Base-by-base conservation (phyloP, 169 alveolate species). In the Theileria parva region DNA sequence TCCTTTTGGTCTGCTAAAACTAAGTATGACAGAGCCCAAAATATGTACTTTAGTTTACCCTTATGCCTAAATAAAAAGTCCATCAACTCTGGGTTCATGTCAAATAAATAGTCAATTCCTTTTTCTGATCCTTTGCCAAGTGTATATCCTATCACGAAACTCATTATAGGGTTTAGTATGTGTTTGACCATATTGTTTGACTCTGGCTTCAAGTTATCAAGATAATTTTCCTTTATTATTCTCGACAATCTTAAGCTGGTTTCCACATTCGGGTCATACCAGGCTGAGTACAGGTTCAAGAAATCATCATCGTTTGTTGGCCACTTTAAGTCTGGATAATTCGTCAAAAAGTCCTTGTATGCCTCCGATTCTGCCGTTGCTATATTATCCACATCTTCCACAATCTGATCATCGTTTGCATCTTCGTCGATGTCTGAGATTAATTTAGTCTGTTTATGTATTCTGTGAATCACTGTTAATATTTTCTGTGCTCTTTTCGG, bases 401-500 rank as follows among this genome's bases (percentile, higher is more conserved):
- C 74, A 17, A 81, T 15, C 23, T 81, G 80, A 7, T 48, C 37
- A 67, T 81, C 88, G 15, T 71, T 37, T 7, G 37, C 74, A 0
- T 75, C 66, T 21, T 48, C 57, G 12, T 74, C 39, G 28, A 30
- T 13, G 64, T 81, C 88, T 25, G 51, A 15, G 12, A 32, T 7
- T 9, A 81, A 73, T 12, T 48, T 30, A 13, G 79, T 77, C 55
- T 72, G 66, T 23, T 19, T 74, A 57, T 81, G 75, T 65, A 81
- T 75, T 48, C 80, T 67, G 67, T 81, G 83, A 51, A 81, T 23
- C 34, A 81, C 79, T 3, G 85, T 81, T 15, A 64, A 48, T 57
- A 81, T 81, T 79, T 77, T 74, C 53, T 74, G 48, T 19, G 85
- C 85, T n/a, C 53, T 74, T 13, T 81, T 74, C 19, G 88, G 88